phyloP scores from a whole-genome alignment of 306 rosid species.

The Alnus rubra region DNA sequence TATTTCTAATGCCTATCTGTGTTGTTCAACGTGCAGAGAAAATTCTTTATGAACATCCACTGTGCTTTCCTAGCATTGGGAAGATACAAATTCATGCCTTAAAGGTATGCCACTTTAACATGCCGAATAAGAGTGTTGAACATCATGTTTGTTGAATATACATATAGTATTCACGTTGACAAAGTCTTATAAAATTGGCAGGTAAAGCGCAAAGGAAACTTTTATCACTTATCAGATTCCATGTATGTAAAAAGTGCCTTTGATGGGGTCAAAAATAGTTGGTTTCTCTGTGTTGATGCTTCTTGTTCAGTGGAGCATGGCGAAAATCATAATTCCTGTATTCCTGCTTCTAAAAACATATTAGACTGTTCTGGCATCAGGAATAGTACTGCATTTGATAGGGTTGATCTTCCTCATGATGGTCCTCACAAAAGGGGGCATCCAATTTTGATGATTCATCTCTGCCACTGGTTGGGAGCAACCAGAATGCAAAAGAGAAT shows the following conservation, averaged over 20 bases:
- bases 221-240: conserved; percentile 44
- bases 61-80: conserved; percentile 36
- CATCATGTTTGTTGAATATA: background rate
- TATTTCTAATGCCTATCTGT: conserved; percentile 11
- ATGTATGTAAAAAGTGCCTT: conserved; percentile 37
- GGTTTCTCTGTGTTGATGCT: conserved; percentile 48
- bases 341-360: conserved; percentile 15
- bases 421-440: background rate
- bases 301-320: conserved; percentile 16
- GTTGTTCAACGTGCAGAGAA: conserved; percentile 23
- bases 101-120: conserved; percentile 31
- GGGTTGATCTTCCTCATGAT: conserved; percentile 9
- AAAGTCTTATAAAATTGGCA: conserved; percentile 16
- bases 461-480: conserved; percentile 10
- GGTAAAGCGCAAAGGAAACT: conserved; percentile 41
- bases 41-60: conserved; percentile 43
- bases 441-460: conserved; percentile 1
- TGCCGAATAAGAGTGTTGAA: background rate
- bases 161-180: background rate
- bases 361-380: conserved; percentile 17
- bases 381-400: conserved; percentile 9
- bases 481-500: conserved; percentile 13
- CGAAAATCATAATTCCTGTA: conserved; percentile 12
- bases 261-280: conserved; percentile 13
- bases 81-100: conserved; percentile 34